Evolutionary conservation across 768 basidiomycete species (phyloP), one percentile per base, ranked within the genome.

Genomic region (Naematelia aurantialba): DNA sequence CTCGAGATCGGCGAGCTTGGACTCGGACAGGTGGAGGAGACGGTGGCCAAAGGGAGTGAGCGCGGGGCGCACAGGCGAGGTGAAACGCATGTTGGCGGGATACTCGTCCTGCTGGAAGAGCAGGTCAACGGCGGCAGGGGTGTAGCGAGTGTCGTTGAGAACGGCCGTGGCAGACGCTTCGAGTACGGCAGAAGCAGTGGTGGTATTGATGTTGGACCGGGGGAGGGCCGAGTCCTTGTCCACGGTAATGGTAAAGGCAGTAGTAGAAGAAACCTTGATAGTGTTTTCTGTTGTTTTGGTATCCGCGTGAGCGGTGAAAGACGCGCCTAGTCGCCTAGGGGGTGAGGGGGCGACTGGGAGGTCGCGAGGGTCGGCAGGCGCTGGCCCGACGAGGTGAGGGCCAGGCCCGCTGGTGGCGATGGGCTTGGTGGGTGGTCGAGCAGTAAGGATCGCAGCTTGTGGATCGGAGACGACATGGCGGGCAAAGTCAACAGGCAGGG

Each of bases 11-110:
- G 60, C 58, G 30, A 73, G 66, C 55, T 73, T 73, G 10, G 27
- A 50, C 46, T 73, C 68, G 45, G 71, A 73, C 34, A 73, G 58
- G 49, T 61, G 52, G 30, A 73, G 66, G 45, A 73, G 61, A 45
- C 66, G 54, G 55, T 61, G 60, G 22, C 71, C 71, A 31, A 69
- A 47, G 3, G 71, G 71, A 48, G 71, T 73, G 19, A 73, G 61
- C 25, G 56, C 27, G 22, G 71, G 71, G 22, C 63, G 59, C 19
- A 58, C 34, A 11, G 58, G 44, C n/a, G 63, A 60, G 10, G 58
- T 58, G 67, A 73, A 73, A 25, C 68, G 59, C 71, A 73, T 72
- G 13, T 62, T 49, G 48, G 12, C n/a, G n/a, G n/a, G n/a, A n/a
- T n/a, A n/a, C 42, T 51, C 48, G 46, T 44, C 45, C 22, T n/a